Conservation (phyloP, 2,329 filamentous ascomycete species). For the Colletotrichum australisinense region DNA sequence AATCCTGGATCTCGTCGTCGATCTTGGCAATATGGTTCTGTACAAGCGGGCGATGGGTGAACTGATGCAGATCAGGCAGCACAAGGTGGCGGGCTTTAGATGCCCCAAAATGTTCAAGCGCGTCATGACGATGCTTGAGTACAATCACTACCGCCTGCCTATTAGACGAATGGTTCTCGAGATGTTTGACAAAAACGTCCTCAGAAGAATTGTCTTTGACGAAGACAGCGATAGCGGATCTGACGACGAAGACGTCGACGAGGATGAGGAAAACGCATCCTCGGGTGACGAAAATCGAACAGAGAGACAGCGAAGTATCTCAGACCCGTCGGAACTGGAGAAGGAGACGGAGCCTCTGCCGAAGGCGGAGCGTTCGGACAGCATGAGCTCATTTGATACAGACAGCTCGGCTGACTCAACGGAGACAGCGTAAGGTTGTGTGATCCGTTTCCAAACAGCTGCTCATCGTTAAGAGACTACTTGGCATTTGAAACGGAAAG, state of each 20-base stretch:
- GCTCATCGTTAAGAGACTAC: background rate
- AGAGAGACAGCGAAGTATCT: conserved; percentile 68
- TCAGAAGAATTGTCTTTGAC: conserved; percentile 86
- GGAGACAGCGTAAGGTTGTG: conserved; percentile 11
- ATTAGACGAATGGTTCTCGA: conserved; percentile 93
- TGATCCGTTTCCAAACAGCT: background rate
- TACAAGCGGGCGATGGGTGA: conserved; percentile 89
- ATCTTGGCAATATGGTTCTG: conserved; percentile 92
- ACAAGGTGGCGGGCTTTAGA: conserved; percentile 79
- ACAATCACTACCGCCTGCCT: conserved; percentile 88
- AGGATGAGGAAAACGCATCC: conserved; percentile 59
- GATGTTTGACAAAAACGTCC: conserved; percentile 90
- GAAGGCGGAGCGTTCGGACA: conserved; percentile 20
- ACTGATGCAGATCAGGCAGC: conserved; percentile 81
- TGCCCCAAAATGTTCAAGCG: conserved; percentile 85
- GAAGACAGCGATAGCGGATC: conserved; percentile 73
- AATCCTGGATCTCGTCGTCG: conserved; percentile 86
- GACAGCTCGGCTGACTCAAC: conserved; percentile 22
- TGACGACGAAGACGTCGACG: conserved; percentile 64
- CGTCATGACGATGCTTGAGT: conserved; percentile 86
- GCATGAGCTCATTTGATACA: conserved; percentile 19
- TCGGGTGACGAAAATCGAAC: conserved; percentile 62
- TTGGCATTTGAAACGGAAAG: conserved; percentile 12
- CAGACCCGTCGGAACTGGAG: conserved; percentile 43
- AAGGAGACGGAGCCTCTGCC: conserved; percentile 2